phyloP scores from a whole-genome alignment of 148 eudicot species.

The Mesembryanthemum crystallinum region DNA sequence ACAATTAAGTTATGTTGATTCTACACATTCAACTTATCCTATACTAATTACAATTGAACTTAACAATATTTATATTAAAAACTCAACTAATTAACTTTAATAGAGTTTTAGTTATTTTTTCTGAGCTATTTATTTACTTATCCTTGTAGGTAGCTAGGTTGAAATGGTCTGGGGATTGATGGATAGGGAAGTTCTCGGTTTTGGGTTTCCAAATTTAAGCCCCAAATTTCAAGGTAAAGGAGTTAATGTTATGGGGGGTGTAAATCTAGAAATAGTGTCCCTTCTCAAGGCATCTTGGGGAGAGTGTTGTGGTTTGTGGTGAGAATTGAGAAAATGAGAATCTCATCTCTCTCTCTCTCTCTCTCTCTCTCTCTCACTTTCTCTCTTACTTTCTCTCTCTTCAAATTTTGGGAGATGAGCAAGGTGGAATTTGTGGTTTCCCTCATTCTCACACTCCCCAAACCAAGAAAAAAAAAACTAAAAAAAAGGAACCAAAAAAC shows the following conservation, averaged over 20 bases:
- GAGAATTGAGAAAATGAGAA: slow-evolving; percentile 9
- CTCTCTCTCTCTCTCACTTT: slow-evolving; percentile 17
- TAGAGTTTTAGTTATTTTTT: not conserved
- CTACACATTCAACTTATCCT: no score
- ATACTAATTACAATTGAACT: no score
- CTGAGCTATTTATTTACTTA: not conserved
- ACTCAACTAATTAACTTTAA: no score
- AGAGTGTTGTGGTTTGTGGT: slow-evolving; percentile 26
- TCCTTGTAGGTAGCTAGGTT: not conserved
- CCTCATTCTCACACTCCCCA: not conserved
- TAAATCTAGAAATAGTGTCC: slow-evolving; percentile 41
- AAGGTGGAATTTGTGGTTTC: slow-evolving; percentile 17
- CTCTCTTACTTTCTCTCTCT: not conserved
- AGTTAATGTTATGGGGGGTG: slow-evolving; percentile 20
- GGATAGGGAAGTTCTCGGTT: slow-evolving; percentile 12
- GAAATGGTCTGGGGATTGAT: slow-evolving; percentile 31
- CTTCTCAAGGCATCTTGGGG: slow-evolving; percentile 48
- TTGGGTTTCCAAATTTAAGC: slow-evolving; percentile 9
- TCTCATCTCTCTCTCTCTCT: slow-evolving; percentile 11
- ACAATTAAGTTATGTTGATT: no score
- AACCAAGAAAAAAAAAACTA: not conserved
- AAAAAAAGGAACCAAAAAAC: not conserved
- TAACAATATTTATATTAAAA: no score
- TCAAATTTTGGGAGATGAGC: slow-evolving; percentile 34
- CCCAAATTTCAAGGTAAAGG: slow-evolving; percentile 38